Conservation (phyloP, 352 stramenopile species). For the Pythium diclinum region DNA sequence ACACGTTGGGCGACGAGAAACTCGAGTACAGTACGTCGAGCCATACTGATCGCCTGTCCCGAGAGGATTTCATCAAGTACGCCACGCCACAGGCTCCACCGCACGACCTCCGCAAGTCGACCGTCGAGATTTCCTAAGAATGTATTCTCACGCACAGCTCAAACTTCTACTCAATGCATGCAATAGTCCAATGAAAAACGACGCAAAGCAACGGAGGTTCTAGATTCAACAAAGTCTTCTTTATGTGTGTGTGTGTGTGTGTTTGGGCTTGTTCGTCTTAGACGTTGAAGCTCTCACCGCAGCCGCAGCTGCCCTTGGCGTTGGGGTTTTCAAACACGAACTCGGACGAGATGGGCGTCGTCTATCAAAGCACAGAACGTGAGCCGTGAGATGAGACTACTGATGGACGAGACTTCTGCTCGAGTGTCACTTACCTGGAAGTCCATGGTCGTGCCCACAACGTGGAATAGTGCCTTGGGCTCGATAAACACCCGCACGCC, state of each 20-base stretch:
- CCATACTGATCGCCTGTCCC: constrained; percentile 48
- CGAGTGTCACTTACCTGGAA: constrained; percentile 63
- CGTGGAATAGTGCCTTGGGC: constrained; percentile 98
- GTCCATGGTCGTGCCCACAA: constrained; percentile 99
- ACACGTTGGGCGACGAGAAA: constrained; percentile 58
- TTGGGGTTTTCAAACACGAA: constrained; percentile 99
- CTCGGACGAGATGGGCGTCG: constrained; percentile 95
- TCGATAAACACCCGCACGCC: constrained; percentile 98
- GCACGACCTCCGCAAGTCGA: constrained; percentile 69
- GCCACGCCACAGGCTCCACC: constrained; percentile 38
- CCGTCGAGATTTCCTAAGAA: constrained; percentile 51
- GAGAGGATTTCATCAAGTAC: constrained; percentile 61
- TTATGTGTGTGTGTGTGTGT: background rate
- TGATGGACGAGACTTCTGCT: background rate
- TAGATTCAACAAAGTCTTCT: constrained; percentile 6
- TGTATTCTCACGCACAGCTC: background rate
- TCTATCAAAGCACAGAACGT: constrained; percentile 38
- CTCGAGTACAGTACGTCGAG: constrained; percentile 71
- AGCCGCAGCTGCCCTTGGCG: constrained; percentile 98
- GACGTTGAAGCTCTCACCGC: constrained; percentile 99
- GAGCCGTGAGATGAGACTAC: too few species aligned
- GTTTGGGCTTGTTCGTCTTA: constrained; percentile 43
- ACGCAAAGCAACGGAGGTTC: background rate
- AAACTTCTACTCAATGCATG: constrained; percentile 4
- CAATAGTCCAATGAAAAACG: background rate